Evolutionary conservation across 768 basidiomycete genomes (phyloP), one percentile per base, ranked within the genome.

Genomic region (Cystobasidium tubakii): DNA sequence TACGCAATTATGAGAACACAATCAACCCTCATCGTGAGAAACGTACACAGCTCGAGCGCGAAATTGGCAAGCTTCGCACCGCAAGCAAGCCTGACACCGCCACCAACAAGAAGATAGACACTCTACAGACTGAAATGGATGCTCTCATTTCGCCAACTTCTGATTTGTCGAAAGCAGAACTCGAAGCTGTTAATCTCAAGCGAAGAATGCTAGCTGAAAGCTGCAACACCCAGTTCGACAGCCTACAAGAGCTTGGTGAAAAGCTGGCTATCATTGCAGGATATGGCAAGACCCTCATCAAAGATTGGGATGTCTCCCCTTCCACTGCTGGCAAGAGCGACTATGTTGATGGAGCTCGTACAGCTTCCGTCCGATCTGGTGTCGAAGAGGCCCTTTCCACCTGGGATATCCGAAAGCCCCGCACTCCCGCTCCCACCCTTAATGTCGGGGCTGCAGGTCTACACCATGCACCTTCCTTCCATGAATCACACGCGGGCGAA

Each of bases 1-100:
- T 79, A 19, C 76, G 78, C 75, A 79, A 79, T 75, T 76, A 75
- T 31, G 78, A 79, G 66, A 77, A 78, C 66, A 75, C 73, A 21
- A 72, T 67, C 23, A 23, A 25, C 23, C 33, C 73, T 66, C 44
- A 76, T 66, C 66, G 66, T 66, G 53, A 67, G 46, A 55, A 55
- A 54, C 39, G 17, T 44, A 10, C 19, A 23, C 4, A 65, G 75
- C 65, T 62, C 65, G n/a, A 71, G 34, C 71, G 71, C 15, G 69
- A 74, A 31, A 44, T 76, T 29, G 0, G 29, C 42, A 64, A 67
- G 46, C 75, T 78, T 39, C 25, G 33, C 34, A 29, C 62, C 6
- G 21, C 33, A 31, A 34, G 46, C 34, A 71, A 71, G 55, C 69
- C 69, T 21, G 55, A 71, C 34, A 57, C 53, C 1, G 33, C 25